phyloP scores from a whole-genome alignment of 106 monocot genomes.

The Hemerocallis citrina region DNA sequence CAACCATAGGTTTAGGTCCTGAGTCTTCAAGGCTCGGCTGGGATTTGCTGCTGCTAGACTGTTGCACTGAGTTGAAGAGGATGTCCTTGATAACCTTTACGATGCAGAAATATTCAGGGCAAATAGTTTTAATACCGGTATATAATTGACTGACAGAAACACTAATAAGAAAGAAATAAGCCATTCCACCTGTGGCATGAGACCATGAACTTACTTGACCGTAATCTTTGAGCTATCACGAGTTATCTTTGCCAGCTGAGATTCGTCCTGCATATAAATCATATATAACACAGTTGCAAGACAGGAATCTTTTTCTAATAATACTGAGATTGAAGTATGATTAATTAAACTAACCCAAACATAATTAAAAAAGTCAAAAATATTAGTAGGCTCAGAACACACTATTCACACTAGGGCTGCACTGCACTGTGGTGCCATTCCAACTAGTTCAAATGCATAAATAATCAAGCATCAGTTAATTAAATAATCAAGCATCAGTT shows the following conservation, averaged over 20 bases:
- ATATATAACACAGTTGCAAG: neutral
- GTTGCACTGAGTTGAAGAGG: constrained; percentile 60
- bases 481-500: no score
- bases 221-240: constrained; percentile 95
- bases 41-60: constrained; percentile 17
- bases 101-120: neutral
- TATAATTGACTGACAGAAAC: neutral
- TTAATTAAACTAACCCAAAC: no score
- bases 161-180: neutral
- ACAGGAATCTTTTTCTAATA: neutral
- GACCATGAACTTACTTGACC: constrained; percentile 92
- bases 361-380: no score
- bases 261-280: constrained; percentile 51
- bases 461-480: no score
- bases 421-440: no score
- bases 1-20: constrained; percentile 70
- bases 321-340: no score
- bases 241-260: constrained; percentile 84
- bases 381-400: no score
- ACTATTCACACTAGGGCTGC: no score
- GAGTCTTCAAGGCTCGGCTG: constrained; percentile 15
- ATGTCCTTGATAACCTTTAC: constrained; percentile 74
- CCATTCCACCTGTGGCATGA: constrained; percentile 83
- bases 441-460: no score
- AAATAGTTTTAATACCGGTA: neutral